Base-by-base conservation (phyloP, 148 eudicot genomes). In the Fagopyrum tataricum region DNA sequence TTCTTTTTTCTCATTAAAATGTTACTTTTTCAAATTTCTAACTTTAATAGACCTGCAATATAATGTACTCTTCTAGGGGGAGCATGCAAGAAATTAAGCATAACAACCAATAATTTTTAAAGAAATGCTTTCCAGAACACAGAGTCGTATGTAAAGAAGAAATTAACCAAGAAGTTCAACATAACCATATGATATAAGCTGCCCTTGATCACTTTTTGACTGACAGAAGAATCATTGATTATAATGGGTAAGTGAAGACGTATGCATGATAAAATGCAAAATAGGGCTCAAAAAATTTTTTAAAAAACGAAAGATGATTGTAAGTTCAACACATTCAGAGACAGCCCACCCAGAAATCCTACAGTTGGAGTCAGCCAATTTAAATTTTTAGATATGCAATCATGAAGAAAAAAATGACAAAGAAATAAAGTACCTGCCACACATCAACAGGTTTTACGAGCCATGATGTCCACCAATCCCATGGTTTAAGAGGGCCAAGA, bases 381-480 rank as follows among this genome's bases (percentile, higher is more conserved):
- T 61, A 61, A 26, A 26, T 61, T 64, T 64, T 17, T 7, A 64
- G 42, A 64, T 64, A 39, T 15, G 39, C 31, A 24, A 37, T 64
- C 9, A 6, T 13, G 44, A 15, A 64, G 12, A 13, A 13, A 5
- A 62, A 64, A 4, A 13, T 2, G 12, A 18, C 0, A 64, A 64
- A 26, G 62, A 55, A 4, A 56, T 72, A 39, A 72, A 39, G 42
- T 18, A 95, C 98, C 98, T 95, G 98, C 98, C 98, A 95, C 67
- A 84, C 88, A 79, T 95, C 98, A 74, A 95, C 98, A 73, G 98
- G 98, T 66, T 91, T 95, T 74, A 95, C 84, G 76, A 95, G 90
- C 98, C 98, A 95, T 70, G 97, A 86, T 67, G 97, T 91, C 97
- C 97, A 95, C 98, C 98, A 95, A 82, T 95, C 98, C 98, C 98